Conservation (phyloP, 495 filamentous ascomycete genomes). For the Chaetomium tenue region DNA sequence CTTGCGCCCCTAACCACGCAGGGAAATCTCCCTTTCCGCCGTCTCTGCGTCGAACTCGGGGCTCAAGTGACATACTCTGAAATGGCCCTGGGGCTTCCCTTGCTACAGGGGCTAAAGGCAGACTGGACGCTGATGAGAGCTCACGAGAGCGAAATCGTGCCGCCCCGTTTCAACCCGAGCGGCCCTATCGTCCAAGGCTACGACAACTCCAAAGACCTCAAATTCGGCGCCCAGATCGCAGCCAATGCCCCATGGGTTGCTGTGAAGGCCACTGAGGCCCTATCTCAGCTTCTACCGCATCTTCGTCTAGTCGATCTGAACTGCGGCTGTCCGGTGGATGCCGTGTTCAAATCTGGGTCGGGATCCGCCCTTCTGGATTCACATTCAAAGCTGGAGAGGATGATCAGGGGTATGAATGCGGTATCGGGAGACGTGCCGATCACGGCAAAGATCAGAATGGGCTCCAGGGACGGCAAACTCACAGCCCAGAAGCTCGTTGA, state of each 20-base stretch:
- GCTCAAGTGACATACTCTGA: slow-evolving; percentile 95
- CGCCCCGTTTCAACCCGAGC: slow-evolving; percentile 55
- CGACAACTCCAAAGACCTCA: slow-evolving; percentile 75
- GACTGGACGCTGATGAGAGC: slow-evolving; percentile 96
- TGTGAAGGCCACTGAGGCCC: slow-evolving; percentile 77
- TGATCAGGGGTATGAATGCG: slow-evolving; percentile 89
- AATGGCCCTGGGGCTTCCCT: slow-evolving; percentile 90
- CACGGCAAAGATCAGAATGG: slow-evolving; percentile 91
- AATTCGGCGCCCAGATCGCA: slow-evolving; percentile 88
- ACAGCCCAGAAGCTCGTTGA: slow-evolving; percentile 79
- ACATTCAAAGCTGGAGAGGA: slow-evolving; percentile 80
- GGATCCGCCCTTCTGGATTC: slow-evolving; percentile 92
- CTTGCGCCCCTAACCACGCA: slow-evolving; percentile 87
- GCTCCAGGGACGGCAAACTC: slow-evolving; percentile 73
- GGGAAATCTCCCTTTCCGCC: slow-evolving; percentile 93
- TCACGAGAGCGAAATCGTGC: slow-evolving; percentile 72
- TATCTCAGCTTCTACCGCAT: slow-evolving; percentile 71
- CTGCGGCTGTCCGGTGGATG: slow-evolving; percentile 94
- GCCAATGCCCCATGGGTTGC: slow-evolving; percentile 86
- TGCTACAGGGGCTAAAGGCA: slow-evolving; percentile 84
- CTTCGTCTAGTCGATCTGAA: slow-evolving; percentile 90
- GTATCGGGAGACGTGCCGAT: slow-evolving; percentile 86
- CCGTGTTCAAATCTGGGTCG: slow-evolving; percentile 80
- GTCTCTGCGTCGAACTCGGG: slow-evolving; percentile 85
- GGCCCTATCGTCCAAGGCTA: slow-evolving; percentile 64